Base-by-base conservation (phyloP, 345 rosid genomes). In the Hibiscus trionum region DNA sequence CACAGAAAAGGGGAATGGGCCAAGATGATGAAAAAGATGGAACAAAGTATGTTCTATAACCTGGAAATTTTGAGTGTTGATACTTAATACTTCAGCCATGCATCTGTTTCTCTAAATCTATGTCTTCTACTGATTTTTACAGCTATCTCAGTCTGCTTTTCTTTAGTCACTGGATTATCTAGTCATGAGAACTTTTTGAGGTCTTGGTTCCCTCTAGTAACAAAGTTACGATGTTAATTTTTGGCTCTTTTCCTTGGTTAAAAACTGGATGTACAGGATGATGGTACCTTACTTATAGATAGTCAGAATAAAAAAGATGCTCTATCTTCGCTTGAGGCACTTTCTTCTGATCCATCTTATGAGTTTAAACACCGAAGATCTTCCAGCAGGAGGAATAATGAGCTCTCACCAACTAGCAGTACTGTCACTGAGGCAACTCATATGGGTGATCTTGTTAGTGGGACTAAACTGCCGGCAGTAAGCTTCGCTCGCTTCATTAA, bases 371-470 rank as follows among this genome's bases (percentile, higher is more conserved):
- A 89, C 81, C 81, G 74, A 77, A 83, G 88, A 79, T 87, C 90
- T 71, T 85, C 93, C 67, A 88, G 97, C 91, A 88, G 82, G 85
- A 80, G 87, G 86, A 92, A 88, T 83, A 90, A 82, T 31, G 96
- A 95, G 71, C 79, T 88, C 77, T 89, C 93, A 55, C 84, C 89
- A 21, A 75, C 75, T 70, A 80, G 88, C 82, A 86, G 97, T 80
- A 77, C 85, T 8, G 76, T 88, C 71, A 80, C 88, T 16, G 99
- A 95, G 77, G 80, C 84, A 76, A 84, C 84, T 77, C 94, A 85
- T 66, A 87, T 69, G 73, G 86, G 94, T 77, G 87, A 84, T 73
- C 81, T 76, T 73, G 75, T 82, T 46, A 66, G 75, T 78, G 76
- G 86, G 69, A 78, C 87, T 37, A 89, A 84, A 75, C 39, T 79